Evolutionary conservation across 306 rosid species (phyloP).

Genomic region (Elaeagnus macrophylla): DNA sequence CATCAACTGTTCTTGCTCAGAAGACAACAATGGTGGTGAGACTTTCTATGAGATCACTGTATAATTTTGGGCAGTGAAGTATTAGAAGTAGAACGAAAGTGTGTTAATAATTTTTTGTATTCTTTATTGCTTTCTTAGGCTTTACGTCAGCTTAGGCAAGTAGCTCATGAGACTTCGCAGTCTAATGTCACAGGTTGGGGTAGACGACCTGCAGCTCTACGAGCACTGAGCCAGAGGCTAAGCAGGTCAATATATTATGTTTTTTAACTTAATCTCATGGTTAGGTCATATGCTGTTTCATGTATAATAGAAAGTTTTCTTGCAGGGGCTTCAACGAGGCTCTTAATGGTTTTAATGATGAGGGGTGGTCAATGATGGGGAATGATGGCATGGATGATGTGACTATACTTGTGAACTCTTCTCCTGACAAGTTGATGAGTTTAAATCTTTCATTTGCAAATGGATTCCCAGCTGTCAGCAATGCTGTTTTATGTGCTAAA

Average conservation of each 20-base stretch:
- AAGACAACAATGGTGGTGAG: slow-evolving; percentile 95
- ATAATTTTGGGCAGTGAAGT: neutral
- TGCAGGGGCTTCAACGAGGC: slow-evolving; percentile 95
- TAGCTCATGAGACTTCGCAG: slow-evolving; percentile 89
- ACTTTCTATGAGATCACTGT: slow-evolving; percentile 7
- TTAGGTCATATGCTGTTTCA: slow-evolving; percentile 1
- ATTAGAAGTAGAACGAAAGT: neutral
- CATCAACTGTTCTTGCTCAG: slow-evolving; percentile 82
- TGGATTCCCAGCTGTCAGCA: slow-evolving; percentile 84
- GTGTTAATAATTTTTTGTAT: neutral
- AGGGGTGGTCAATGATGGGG: slow-evolving; percentile 95
- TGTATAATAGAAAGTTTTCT: slow-evolving; percentile 21
- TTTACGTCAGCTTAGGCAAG: slow-evolving; percentile 84
- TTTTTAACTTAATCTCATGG: slow-evolving; percentile 4
- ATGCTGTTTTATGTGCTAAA: slow-evolving; percentile 91
- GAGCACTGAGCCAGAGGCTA: slow-evolving; percentile 85
- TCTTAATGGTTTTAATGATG: slow-evolving; percentile 90
- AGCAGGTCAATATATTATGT: slow-evolving; percentile 49
- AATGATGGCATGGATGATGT: slow-evolving; percentile 93
- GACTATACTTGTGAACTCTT: slow-evolving; percentile 74
- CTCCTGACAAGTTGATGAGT: slow-evolving; percentile 90
- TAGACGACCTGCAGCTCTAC: slow-evolving; percentile 86
- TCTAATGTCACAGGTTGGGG: slow-evolving; percentile 88
- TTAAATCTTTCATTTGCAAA: slow-evolving; percentile 73
- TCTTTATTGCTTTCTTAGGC: slow-evolving; percentile 36